Evolutionary conservation across 495 filamentous ascomycete genomes (phyloP), one percentile per base, ranked within the genome.

Genomic region (Tuber borchii): DNA sequence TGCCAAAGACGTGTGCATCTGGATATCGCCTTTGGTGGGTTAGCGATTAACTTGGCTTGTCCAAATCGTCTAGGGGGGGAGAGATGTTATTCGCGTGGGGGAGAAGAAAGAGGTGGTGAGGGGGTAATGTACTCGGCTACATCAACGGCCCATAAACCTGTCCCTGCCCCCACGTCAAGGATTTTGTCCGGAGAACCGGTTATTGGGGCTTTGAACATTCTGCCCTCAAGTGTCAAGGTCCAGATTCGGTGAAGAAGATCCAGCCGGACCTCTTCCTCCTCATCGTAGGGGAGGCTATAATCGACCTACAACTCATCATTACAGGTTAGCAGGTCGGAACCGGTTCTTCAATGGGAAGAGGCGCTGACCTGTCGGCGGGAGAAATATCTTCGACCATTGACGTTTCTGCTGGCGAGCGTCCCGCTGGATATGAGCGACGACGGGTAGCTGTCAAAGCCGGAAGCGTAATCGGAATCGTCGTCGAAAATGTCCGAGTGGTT

Each of bases 151-250:
- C 79, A 81, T 56, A 80, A 73, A n/a, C 78, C 76, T 22, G 76
- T 80, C 37, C 77, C 75, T 45, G 77, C 78, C 9, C 69, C 78
- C 26, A 79, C 56, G 73, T 79, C 78, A n/a, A 79, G 75, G 51
- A 79, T 74, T 12, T 65, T 43, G 19, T 74, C 17, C n/a, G 45
- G 78, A 20, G 74, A 72, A 39, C 73, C 80, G 34, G 80, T 80
- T 26, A 87, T 76, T 22, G 85, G 85, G 7, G 83, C 85, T 20
- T 83, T 79, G 42, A 86, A 86, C 40, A 88, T 78, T 26, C 83
- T 79, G 75, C 85, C 82, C 16, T 84, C 81, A 20, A 86, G 80
- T 81, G 86, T 19, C 45, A 78, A 44, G 22, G 71, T 71, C 61
- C 70, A 72, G 69, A 74, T 71, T 34, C 76, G 75, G 70, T 78